Evolutionary conservation across 805 yeast species (phyloP).

Genomic region (Metschnikowia chrysomelidarum): DNA sequence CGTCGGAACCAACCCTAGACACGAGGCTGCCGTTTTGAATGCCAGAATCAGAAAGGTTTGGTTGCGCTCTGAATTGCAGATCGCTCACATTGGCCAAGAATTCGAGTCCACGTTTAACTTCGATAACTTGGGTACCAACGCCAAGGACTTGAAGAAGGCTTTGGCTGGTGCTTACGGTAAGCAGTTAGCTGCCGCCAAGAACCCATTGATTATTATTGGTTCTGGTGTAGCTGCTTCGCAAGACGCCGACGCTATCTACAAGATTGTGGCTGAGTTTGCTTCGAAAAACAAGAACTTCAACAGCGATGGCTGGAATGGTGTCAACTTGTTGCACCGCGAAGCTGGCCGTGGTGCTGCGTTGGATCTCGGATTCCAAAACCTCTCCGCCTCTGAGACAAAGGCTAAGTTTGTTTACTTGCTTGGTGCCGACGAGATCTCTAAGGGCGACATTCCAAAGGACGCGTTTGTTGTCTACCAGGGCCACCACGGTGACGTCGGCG

Average conservation of each 20-base stretch:
- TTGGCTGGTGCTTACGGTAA: slow-evolving; percentile 67
- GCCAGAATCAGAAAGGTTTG: slow-evolving; percentile 80
- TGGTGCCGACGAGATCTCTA: slow-evolving; percentile 79
- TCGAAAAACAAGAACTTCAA: slow-evolving; percentile 54
- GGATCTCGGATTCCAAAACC: slow-evolving; percentile 72
- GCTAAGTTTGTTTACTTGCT: slow-evolving; percentile 78
- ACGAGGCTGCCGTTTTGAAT: slow-evolving; percentile 85
- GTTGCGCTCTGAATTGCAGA: slow-evolving; percentile 65
- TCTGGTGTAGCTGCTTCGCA: slow-evolving; percentile 70
- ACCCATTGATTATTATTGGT: slow-evolving; percentile 78
- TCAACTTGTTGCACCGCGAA: slow-evolving; percentile 75
- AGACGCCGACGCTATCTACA: slow-evolving; percentile 62
- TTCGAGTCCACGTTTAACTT: slow-evolving; percentile 76
- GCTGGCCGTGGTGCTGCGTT: slow-evolving; percentile 87
- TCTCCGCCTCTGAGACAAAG: slow-evolving; percentile 43
- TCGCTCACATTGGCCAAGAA: slow-evolving; percentile 70
- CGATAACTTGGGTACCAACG: slow-evolving; percentile 61
- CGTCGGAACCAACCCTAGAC: slow-evolving; percentile 86
- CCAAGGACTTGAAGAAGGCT: slow-evolving; percentile 55
- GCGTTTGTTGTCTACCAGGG: slow-evolving; percentile 90
- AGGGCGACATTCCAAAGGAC: slow-evolving; percentile 71
- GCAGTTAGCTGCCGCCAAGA: slow-evolving; percentile 61
- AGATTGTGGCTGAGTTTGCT: slow-evolving; percentile 60
- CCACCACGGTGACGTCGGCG: slow-evolving; percentile 89
- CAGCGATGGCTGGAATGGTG: slow-evolving; percentile 77